phyloP scores from a whole-genome alignment of 805 yeast species.

The Sugiyamaella americana region DNA sequence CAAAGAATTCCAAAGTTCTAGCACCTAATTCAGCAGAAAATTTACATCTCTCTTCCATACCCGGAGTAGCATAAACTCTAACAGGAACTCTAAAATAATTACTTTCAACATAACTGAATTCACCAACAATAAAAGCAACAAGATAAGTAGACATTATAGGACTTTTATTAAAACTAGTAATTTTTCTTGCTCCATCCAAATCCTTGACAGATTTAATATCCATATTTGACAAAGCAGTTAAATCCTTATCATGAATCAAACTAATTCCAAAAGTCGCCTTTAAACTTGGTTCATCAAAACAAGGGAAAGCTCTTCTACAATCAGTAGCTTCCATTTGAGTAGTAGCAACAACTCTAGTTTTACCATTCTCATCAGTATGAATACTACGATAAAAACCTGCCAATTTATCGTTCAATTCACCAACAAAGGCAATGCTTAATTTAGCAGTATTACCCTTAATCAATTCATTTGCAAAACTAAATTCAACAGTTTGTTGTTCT shows the following conservation, averaged over 20 bases:
- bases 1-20: conserved; percentile 58
- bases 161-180: conserved; percentile 53
- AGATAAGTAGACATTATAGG: conserved; percentile 70
- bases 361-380: conserved; percentile 47
- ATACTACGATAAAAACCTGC: conserved; percentile 69
- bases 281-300: conserved; percentile 64
- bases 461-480: conserved; percentile 45
- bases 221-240: conserved; percentile 65
- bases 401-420: conserved; percentile 59
- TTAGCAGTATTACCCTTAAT: conserved; percentile 44
- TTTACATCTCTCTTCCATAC: conserved; percentile 53
- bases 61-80: conserved; percentile 65
- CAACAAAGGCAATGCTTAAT: conserved; percentile 48
- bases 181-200: conserved; percentile 37
- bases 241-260: conserved; percentile 44
- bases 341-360: conserved; percentile 52
- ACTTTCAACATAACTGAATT: conserved; percentile 54
- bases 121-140: conserved; percentile 69
- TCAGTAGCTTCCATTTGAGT: conserved; percentile 75
- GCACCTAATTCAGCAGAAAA: conserved; percentile 63
- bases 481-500: conserved; percentile 57
- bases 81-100: conserved; percentile 54
- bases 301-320: conserved; percentile 73
- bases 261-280: conserved; percentile 61
- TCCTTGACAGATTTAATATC: conserved; percentile 42